Evolutionary conservation across 78 protist species (phyloP), one percentile per base, ranked within the genome.

Genomic region (Dictyostelium purpureum): DNA sequence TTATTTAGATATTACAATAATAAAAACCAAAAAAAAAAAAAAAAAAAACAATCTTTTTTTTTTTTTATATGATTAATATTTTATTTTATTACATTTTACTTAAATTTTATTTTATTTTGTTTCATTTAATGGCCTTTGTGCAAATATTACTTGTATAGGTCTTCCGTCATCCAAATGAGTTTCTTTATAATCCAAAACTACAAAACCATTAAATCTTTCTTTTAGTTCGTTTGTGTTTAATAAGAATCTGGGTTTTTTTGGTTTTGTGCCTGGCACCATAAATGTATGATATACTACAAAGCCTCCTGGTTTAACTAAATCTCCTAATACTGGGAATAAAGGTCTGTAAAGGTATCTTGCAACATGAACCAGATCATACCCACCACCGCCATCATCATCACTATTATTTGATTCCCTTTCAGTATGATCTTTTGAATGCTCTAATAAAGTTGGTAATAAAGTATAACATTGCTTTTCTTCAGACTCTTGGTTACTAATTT

Each of bases 331-430:
- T 6, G 81, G 79, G 11, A 90, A 77, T 11, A 90, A 71, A 28
- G 95, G 95, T 28, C 95, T 24, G 40, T 90, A 66, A 21, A 90
- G 89, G 19, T 77, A 90, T 24, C 95, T 21, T 63, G 95, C 95
- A 21, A 90, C 95, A 63, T 90, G 78, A 6, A 90, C 71, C 9
- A 90, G 43, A 54, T 90, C 79, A 56, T 45, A 80, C 2, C 85
- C 81, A 19, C 21, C 21, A 19, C 21, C 21, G 7, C 4, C 21
- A 19, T 54, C n/a, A 4, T n/a, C n/a, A n/a, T n/a, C n/a, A n/a
- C n/a, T 54, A 26, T 26, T 26, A 26, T 57, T 57, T 26, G 2
- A 11, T 11, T 57, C 26, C 7, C 11, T 57, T 26, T 57, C 26
- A 26, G 21, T 57, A 4, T 31, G 26, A 1, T 40, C 33, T 5